These are phyloP conservation scores for Aspergillus amoenus DNA, from an alignment of 2,329 filamentous ascomycete genomes.

Conservation along the genomic window DNA sequence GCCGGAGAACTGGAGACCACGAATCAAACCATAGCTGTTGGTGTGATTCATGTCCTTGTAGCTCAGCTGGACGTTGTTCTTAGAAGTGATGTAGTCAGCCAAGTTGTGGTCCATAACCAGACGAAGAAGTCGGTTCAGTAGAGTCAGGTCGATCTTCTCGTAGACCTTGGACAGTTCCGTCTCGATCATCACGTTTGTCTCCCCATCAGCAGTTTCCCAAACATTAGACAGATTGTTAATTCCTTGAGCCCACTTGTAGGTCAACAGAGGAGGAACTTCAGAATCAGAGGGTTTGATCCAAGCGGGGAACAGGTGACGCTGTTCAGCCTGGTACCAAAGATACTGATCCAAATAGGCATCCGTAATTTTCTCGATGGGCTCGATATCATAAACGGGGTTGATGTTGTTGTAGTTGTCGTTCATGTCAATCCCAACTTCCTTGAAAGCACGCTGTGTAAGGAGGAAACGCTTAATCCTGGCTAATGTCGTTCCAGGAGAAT, in stretches of 20 bases:
- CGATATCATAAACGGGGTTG: constrained; percentile 98
- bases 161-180: constrained; percentile 99
- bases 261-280: constrained; percentile 88
- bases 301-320: constrained; percentile 91
- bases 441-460: constrained; percentile 95
- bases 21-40: constrained; percentile 98
- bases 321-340: constrained; percentile 98
- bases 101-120: constrained; percentile 99
- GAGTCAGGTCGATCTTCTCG: constrained; percentile 96
- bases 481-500: constrained; percentile 92
- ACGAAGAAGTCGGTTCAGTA: constrained; percentile 87
- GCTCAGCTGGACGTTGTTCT: constrained; percentile 98
- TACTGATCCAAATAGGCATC: constrained; percentile 99
- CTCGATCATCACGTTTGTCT: constrained; percentile 98
- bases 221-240: constrained; percentile 97
- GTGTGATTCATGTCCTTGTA: constrained; percentile 99
- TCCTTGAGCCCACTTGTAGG: constrained; percentile 98
- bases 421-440: constrained; percentile 99
- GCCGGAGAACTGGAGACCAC: constrained; percentile 93
- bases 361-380: constrained; percentile 99
- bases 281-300: constrained; percentile 99
- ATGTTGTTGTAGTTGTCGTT: constrained; percentile 99
- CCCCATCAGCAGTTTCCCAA: constrained; percentile 89
- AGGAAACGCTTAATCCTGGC: constrained; percentile 97
- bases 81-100: constrained; percentile 97